Conservation (phyloP, 2,329 filamentous ascomycete species). For the Aureobasidium sp. region DNA sequence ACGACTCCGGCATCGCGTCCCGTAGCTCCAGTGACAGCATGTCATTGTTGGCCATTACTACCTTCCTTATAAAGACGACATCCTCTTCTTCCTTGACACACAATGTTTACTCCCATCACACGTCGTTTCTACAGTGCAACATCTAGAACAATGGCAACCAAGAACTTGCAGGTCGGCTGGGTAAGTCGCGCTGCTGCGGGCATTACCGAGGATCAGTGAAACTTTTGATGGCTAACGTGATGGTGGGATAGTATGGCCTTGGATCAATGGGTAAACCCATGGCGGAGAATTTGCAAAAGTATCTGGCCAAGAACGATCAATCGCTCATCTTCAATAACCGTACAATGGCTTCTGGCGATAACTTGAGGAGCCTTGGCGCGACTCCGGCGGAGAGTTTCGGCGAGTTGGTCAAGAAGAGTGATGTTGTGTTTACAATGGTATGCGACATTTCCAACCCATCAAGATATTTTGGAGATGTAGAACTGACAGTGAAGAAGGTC, state of each 20-base stretch:
- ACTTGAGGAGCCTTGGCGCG: constrained; percentile 17
- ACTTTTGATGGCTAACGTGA: not conserved
- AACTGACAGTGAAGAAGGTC: constrained; percentile 9
- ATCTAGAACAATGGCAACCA: constrained; percentile 8
- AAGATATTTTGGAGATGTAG: not conserved
- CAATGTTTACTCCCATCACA: not conserved
- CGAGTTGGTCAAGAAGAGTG: constrained; percentile 15
- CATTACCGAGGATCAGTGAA: not conserved
- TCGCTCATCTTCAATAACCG: constrained; percentile 20
- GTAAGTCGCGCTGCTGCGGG: constrained; percentile 6
- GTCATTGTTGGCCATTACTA: not conserved
- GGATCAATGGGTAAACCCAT: constrained; percentile 52
- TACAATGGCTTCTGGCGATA: constrained; percentile 18
- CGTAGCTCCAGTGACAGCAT: not conserved
- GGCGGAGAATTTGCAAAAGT: constrained; percentile 48
- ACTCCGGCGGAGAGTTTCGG: constrained; percentile 14
- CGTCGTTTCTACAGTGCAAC: constrained; percentile 13
- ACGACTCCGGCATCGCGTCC: constrained; percentile 11
- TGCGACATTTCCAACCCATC: no score
- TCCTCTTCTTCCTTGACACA: not conserved
- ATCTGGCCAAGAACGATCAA: constrained; percentile 30
- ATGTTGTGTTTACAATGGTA: constrained; percentile 23
- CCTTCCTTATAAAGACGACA: not conserved
- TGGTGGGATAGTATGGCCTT: constrained; percentile 36
- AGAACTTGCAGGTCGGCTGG: constrained; percentile 21